These are phyloP conservation scores for Mayamaea pseudoterrestris DNA, from an alignment of 108 stramenopile genomes.

Conservation along the genomic window DNA sequence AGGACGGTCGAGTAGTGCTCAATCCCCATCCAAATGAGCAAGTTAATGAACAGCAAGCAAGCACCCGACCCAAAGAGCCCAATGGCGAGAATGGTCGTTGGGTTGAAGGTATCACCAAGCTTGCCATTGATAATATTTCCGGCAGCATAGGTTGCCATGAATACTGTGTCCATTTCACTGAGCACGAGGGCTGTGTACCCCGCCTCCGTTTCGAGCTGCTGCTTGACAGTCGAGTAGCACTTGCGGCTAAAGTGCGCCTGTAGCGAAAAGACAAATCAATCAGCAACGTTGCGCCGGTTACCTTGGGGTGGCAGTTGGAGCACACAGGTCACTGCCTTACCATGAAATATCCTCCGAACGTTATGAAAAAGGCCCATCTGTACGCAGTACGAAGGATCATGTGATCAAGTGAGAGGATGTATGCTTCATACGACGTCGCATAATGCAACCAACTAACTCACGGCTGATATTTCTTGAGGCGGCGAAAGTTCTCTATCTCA, in stretches of 20 bases:
- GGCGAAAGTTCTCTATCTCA: slow-evolving; percentile 50
- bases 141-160: slow-evolving; percentile 93
- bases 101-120: slow-evolving; percentile 89
- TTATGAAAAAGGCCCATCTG: slow-evolving; percentile 89
- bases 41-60: slow-evolving; percentile 76
- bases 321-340: too few relatives aligned
- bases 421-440: neutral
- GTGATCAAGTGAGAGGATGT: neutral
- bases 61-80: slow-evolving; percentile 85
- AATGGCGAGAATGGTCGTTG: slow-evolving; percentile 81
- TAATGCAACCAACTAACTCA: slow-evolving; percentile 30
- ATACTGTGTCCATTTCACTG: slow-evolving; percentile 88
- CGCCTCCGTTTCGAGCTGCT: slow-evolving; percentile 58
- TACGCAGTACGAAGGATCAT: slow-evolving; percentile 1
- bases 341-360: slow-evolving; percentile 93
- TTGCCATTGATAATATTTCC: slow-evolving; percentile 90
- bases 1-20: slow-evolving; percentile 34
- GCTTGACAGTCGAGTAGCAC: slow-evolving; percentile 93
- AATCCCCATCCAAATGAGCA: slow-evolving; percentile 78
- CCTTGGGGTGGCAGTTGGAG: too few relatives aligned
- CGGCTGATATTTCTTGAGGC: slow-evolving; percentile 80
- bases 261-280: too few relatives aligned
- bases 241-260: slow-evolving; percentile 91
- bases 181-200: slow-evolving; percentile 68
- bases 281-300: too few relatives aligned